phyloP scores from a whole-genome alignment of 139 green algal species.

The Tetradesmus obliquus region DNA sequence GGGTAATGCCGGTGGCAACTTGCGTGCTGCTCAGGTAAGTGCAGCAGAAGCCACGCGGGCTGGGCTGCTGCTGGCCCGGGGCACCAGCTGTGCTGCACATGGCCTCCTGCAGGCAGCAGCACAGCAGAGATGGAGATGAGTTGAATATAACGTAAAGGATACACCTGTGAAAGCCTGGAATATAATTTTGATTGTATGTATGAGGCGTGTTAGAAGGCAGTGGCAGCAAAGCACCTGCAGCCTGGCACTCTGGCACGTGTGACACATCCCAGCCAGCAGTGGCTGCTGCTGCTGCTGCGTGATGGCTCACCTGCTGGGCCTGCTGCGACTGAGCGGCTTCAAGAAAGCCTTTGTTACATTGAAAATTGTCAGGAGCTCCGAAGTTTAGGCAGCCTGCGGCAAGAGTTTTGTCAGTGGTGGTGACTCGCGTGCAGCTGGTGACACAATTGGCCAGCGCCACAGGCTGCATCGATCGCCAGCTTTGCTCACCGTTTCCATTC shows the following conservation, averaged over 20 bases:
- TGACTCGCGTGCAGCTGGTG: not conserved
- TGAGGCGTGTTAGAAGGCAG: not conserved
- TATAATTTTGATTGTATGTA: not conserved
- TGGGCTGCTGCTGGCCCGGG: not conserved
- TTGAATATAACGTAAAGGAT: no score
- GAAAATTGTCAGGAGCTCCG: not conserved
- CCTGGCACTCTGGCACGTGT: not conserved
- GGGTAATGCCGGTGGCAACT: constrained; percentile 1
- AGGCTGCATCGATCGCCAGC: not conserved
- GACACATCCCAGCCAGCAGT: not conserved
- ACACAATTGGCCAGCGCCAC: not conserved
- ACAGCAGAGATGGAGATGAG: not conserved
- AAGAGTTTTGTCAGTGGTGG: not conserved
- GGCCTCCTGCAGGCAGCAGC: not conserved
- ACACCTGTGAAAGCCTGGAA: not conserved
- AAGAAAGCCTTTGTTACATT: not conserved
- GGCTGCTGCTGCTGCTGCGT: not conserved
- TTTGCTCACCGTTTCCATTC: not conserved
- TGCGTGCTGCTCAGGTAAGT: not conserved
- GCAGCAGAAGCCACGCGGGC: not conserved
- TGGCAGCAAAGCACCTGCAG: not conserved
- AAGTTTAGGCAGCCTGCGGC: not conserved
- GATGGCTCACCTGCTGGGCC: not conserved
- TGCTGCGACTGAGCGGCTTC: not conserved
- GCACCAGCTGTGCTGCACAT: not conserved